A percentile compares a stretch with the other conserved stretches of the same genome.
Conservation (phyloP, 345 rosid genomes). For the Raphanus raphanistrum region DNA sequence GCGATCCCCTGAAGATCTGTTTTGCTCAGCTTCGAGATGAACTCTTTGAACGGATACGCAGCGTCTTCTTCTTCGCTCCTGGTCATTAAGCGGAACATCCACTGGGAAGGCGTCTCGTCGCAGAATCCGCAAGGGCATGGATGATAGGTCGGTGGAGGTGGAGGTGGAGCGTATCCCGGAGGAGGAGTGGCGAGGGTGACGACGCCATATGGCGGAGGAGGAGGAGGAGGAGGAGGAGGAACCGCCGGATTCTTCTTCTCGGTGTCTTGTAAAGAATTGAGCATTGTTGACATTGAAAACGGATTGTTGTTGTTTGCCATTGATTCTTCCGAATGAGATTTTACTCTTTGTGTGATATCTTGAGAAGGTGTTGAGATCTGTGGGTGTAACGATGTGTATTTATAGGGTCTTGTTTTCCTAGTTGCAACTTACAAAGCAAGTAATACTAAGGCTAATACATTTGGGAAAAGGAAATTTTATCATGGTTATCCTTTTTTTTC, state of each 20-base stretch:
- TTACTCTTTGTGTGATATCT: neutral
- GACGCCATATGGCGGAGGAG: neutral
- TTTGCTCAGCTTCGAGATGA: neutral
- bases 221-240: neutral
- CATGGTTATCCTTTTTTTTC: neutral
- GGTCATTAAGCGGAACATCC: constrained; percentile 6
- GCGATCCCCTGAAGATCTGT: neutral
- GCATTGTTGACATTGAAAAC: neutral
- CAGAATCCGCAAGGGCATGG: neutral
- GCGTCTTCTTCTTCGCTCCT: neutral
- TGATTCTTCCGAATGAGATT: neutral
- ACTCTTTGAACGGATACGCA: neutral
- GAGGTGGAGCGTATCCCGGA: neutral
- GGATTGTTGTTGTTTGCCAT: neutral
- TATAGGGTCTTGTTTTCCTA: neutral
- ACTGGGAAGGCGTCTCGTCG: neutral
- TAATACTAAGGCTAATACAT: neutral
- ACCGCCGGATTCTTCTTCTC: neutral
- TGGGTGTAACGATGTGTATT: neutral
- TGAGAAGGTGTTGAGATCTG: neutral
- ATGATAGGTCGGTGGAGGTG: neutral
- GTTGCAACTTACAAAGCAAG: neutral
- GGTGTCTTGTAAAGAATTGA: neutral
- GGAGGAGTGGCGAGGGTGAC: neutral
- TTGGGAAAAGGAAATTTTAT: neutral